Evolutionary conservation across 164 flowering plant species (phyloP).

Genomic region (Magnolia changhungtana): DNA sequence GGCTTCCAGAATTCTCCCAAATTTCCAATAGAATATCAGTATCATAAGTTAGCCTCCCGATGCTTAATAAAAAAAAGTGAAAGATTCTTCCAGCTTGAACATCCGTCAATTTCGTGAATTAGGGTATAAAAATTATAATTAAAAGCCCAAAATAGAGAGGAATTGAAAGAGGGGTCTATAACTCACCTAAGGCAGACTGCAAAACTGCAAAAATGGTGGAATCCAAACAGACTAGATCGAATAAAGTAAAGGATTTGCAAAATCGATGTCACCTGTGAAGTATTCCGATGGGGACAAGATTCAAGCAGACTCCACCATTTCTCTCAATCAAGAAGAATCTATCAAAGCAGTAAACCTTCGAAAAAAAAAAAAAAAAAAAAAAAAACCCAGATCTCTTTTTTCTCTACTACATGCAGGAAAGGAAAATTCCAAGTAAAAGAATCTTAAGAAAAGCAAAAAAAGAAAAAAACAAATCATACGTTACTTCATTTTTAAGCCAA

Average conservation of each 20-base stretch:
- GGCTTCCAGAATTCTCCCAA: background rate
- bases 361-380: too few relatives aligned
- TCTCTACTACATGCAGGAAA: too few relatives aligned
- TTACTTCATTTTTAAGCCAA: too few relatives aligned
- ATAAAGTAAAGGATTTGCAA: slow-evolving; percentile 19
- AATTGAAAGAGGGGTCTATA: slow-evolving; percentile 21
- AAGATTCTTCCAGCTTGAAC: slow-evolving; percentile 36
- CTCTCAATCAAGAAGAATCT: slow-evolving; percentile 19
- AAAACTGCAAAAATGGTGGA: slow-evolving; percentile 23
- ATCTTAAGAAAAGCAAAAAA: too few relatives aligned
- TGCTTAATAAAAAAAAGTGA: slow-evolving; percentile 1
- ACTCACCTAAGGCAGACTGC: slow-evolving; percentile 38
- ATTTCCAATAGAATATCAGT: background rate
- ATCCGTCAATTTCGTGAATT: slow-evolving; percentile 16
- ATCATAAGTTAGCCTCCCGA: background rate
- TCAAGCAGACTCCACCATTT: slow-evolving; percentile 3
- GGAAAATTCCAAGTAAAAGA: too few relatives aligned
- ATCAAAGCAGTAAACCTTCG: slow-evolving; percentile 1
- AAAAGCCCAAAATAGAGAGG: slow-evolving; percentile 6
- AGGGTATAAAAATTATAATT: slow-evolving; percentile 6
- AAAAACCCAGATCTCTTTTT: too few relatives aligned
- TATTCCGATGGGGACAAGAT: slow-evolving; percentile 11
- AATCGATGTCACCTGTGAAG: slow-evolving; percentile 4
- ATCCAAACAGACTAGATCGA: slow-evolving; percentile 36
- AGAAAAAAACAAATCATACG: too few relatives aligned